Evolutionary conservation across 2,329 filamentous ascomycete species (phyloP).

Genomic region (Coniochaeta sp.): DNA sequence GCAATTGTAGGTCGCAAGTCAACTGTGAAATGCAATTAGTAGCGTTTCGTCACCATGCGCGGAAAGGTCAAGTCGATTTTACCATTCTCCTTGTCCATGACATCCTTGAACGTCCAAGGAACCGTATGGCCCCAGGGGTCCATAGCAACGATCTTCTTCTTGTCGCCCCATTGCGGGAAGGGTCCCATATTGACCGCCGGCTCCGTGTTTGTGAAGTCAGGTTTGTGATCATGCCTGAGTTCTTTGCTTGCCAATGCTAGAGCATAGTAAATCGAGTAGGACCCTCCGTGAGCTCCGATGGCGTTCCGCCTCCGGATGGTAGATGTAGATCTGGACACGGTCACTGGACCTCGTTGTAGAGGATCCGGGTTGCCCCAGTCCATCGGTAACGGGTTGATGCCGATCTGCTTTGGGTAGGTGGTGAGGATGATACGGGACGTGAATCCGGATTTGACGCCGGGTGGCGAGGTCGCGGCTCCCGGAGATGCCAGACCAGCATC

Average conservation of each 20-base stretch:
- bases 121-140: conserved; percentile 86
- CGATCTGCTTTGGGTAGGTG: conserved; percentile 89
- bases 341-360: conserved; percentile 71
- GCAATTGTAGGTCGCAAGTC: conserved; percentile 89
- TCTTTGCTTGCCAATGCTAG: conserved; percentile 88
- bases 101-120: conserved; percentile 74
- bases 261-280: conserved; percentile 93
- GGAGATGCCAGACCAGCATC: conserved; percentile 15
- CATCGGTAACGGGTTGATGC: conserved; percentile 84
- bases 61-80: conserved; percentile 6
- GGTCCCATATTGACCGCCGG: conserved; percentile 85
- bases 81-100: conserved; percentile 68
- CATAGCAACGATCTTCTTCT: conserved; percentile 95
- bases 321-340: conserved; percentile 68
- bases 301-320: conserved; percentile 78
- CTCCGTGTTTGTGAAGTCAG: conserved; percentile 69
- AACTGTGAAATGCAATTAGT: conserved; percentile 32
- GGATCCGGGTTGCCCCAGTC: conserved; percentile 80
- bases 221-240: conserved; percentile 70
- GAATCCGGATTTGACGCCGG: conserved; percentile 29
- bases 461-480: conserved; percentile 19
- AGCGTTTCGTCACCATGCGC: conserved; percentile 1
- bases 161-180: conserved; percentile 82
- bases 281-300: conserved; percentile 59
- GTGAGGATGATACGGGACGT: conserved; percentile 50